Percentiles rank a stretch among this genome's conserved stretches.
These are phyloP conservation scores for Leavenworthia alabamica DNA, from an alignment of 345 rosid species.

Conservation along the genomic window DNA sequence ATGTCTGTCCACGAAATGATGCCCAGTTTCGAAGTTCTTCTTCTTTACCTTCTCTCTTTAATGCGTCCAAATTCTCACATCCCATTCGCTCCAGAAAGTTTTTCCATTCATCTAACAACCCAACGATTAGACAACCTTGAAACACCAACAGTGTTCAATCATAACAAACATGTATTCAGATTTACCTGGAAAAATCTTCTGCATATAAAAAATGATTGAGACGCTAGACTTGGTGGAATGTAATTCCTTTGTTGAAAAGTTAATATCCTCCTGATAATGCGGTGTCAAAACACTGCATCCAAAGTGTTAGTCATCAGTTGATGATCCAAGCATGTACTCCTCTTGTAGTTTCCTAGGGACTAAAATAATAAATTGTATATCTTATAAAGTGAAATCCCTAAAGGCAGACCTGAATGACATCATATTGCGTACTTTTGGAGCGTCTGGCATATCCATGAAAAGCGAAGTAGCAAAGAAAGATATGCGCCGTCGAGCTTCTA, in stretches of 20 bases:
- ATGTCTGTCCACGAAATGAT: slow-evolving; percentile 88
- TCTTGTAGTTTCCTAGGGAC: not conserved
- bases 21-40: slow-evolving; percentile 86
- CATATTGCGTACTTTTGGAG: slow-evolving; percentile 88
- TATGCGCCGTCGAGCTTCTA: slow-evolving; percentile 82
- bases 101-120: slow-evolving; percentile 74
- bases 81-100: slow-evolving; percentile 87
- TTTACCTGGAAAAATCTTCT: slow-evolving; percentile 80
- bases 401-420: slow-evolving; percentile 78
- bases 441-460: slow-evolving; percentile 80
- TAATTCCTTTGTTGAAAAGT: slow-evolving; percentile 65
- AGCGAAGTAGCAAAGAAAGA: slow-evolving; percentile 96
- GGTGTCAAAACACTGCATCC: slow-evolving; percentile 80
- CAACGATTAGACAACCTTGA: slow-evolving; percentile 3
- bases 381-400: not conserved
- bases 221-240: slow-evolving; percentile 59
- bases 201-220: slow-evolving; percentile 83
- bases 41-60: slow-evolving; percentile 42
- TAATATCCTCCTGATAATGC: slow-evolving; percentile 79
- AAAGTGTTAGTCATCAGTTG: slow-evolving; percentile 22
- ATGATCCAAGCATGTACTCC: not conserved
- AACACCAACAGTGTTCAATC: not conserved
- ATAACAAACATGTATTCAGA: not conserved
- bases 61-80: slow-evolving; percentile 42
- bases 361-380: not conserved